phyloP scores from a whole-genome alignment of 2,329 filamentous ascomycete genomes.

The Phialophora verrucosa region DNA sequence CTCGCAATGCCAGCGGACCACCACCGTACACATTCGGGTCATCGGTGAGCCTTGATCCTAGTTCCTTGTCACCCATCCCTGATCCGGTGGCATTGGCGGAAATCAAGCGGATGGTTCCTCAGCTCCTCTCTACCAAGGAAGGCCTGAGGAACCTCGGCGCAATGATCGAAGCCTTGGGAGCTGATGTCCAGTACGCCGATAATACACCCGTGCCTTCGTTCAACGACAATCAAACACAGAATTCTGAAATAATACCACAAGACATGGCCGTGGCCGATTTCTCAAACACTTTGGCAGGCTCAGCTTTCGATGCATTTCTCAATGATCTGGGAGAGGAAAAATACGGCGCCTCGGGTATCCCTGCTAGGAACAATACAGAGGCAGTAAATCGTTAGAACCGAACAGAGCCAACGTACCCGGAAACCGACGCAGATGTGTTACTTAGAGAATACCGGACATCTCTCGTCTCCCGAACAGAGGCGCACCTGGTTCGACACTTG shows the following conservation, averaged over 20 bases:
- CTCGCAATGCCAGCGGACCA: slow-evolving; percentile 6
- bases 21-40: slow-evolving; percentile 16
- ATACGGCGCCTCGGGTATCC: neutral
- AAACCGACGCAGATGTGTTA: neutral
- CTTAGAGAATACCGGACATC: neutral
- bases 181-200: slow-evolving; percentile 4
- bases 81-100: slow-evolving; percentile 27
- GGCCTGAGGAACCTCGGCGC: neutral
- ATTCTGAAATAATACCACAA: neutral
- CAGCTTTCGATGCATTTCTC: slow-evolving; percentile 6
- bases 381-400: neutral
- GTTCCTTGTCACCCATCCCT: slow-evolving; percentile 15
- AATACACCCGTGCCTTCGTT: neutral
- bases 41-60: slow-evolving; percentile 26
- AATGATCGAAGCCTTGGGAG: slow-evolving; percentile 14
- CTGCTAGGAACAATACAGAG: neutral
- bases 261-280: neutral
- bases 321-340: neutral
- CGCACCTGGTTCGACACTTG: neutral
- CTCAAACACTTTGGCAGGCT: neutral
- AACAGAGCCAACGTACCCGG: neutral
- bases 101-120: slow-evolving; percentile 21
- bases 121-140: neutral
- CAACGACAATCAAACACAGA: neutral
- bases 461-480: neutral